A percentile compares a stretch with the other conserved stretches of the same genome.
phyloP scores from a whole-genome alignment of 1,284 basidiomycete genomes.

The Sporisorium graminicola region DNA sequence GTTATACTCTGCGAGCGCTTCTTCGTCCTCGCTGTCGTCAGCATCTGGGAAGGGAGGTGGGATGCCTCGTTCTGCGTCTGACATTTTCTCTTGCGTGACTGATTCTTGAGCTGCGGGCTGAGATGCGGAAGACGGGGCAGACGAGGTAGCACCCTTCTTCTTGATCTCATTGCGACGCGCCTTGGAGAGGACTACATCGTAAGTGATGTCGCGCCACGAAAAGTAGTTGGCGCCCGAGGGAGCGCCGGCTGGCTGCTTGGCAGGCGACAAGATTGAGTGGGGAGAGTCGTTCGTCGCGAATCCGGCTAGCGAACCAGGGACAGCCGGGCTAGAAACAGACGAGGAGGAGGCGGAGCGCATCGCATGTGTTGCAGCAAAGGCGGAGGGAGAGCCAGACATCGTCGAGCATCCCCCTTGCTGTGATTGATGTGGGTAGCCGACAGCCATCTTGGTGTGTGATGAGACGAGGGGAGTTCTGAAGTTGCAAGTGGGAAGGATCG shows the following conservation, averaged over 20 bases:
- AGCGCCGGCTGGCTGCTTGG: background rate
- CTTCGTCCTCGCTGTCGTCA: constrained; percentile 11
- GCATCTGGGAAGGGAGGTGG: constrained; percentile 3
- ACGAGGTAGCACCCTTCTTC: constrained; percentile 1
- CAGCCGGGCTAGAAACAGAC: constrained; percentile 15
- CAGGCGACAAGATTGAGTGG: background rate
- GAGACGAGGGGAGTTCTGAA: background rate
- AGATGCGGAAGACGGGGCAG: constrained; percentile 1
- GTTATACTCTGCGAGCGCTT: constrained; percentile 26
- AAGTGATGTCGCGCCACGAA: constrained; percentile 54
- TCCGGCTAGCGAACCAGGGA: background rate
- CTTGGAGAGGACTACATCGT: constrained; percentile 56
- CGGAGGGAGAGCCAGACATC: constrained; percentile 9
- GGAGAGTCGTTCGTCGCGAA: background rate
- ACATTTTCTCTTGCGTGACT: constrained; percentile 1
- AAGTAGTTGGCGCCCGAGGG: constrained; percentile 18
- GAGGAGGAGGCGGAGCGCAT: constrained; percentile 35
- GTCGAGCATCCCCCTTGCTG: background rate
- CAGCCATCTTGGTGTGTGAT: background rate
- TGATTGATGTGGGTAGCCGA: background rate
- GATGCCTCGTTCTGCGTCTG: constrained; percentile 20
- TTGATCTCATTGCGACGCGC: constrained; percentile 49
- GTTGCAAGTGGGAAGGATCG: too few relatives aligned
- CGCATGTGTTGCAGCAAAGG: constrained; percentile 9
- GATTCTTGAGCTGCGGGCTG: constrained; percentile 14